Conservation (phyloP, 805 yeast genomes). For the Cyberlindnera maritima region DNA sequence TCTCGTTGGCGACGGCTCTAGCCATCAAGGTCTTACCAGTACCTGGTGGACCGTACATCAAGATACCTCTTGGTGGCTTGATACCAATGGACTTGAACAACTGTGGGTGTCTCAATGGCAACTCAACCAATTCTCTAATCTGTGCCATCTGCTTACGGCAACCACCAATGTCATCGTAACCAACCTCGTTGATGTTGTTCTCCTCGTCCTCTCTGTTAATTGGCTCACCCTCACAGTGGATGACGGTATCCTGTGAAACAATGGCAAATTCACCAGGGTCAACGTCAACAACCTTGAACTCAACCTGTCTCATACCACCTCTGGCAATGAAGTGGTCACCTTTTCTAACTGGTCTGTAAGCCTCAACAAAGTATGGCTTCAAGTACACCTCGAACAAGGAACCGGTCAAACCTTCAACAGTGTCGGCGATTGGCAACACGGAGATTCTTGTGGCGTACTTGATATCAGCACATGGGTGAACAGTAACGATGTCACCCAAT, state of each 20-base stretch:
- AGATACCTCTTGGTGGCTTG: slow-evolving; percentile 97
- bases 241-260: slow-evolving; percentile 97
- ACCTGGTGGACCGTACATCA: slow-evolving; percentile 99
- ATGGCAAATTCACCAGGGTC: slow-evolving; percentile 97
- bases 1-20: slow-evolving; percentile 99
- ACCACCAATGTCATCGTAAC: slow-evolving; percentile 98
- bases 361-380: slow-evolving; percentile 98
- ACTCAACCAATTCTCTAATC: slow-evolving; percentile 96
- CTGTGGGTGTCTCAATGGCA: slow-evolving; percentile 98
- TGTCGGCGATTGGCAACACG: slow-evolving; percentile 95
- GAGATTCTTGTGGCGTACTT: slow-evolving; percentile 94
- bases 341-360: slow-evolving; percentile 97
- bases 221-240: slow-evolving; percentile 99
- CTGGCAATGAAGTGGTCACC: slow-evolving; percentile 95
- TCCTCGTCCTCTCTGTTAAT: slow-evolving; percentile 98
- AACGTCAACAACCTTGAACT: slow-evolving; percentile 96
- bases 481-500: slow-evolving; percentile 86
- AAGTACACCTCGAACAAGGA: slow-evolving; percentile 92
- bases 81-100: slow-evolving; percentile 97
- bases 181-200: slow-evolving; percentile 93
- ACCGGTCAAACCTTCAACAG: slow-evolving; percentile 97
- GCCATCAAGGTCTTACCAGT: slow-evolving; percentile 99
- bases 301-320: slow-evolving; percentile 99
- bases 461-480: slow-evolving; percentile 97
- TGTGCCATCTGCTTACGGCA: slow-evolving; percentile 99